Evolutionary conservation across 805 yeast genomes (phyloP).

Genomic region (Cyberlindnera xishuangbannaensis): DNA sequence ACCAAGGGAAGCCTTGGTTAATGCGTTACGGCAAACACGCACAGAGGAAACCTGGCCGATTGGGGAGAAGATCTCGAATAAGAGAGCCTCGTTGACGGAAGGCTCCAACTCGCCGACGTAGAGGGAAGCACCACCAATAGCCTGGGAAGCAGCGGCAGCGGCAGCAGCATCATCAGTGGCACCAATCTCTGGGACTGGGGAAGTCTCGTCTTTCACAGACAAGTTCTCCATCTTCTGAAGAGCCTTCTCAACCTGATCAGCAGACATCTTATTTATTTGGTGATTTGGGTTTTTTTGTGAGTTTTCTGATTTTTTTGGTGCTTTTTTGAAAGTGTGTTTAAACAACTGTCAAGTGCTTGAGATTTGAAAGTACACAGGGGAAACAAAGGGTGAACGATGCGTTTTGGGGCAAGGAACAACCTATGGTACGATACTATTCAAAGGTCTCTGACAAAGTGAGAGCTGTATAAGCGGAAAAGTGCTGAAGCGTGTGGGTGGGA

Average conservation of each 20-base stretch:
- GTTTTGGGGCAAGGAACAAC: too few species aligned
- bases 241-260: constrained; percentile 36
- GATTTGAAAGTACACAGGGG: neutral
- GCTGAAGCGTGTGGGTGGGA: constrained; percentile 4
- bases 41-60: constrained; percentile 94
- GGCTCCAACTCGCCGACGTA: constrained; percentile 97
- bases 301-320: constrained; percentile 22
- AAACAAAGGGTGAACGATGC: too few species aligned
- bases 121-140: constrained; percentile 57
- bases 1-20: constrained; percentile 94
- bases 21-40: constrained; percentile 98
- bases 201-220: constrained; percentile 32
- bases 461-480: constrained; percentile 4
- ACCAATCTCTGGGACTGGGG: constrained; percentile 9
- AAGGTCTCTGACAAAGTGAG: constrained; percentile 6
- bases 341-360: constrained; percentile 3
- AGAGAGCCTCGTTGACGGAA: constrained; percentile 85
- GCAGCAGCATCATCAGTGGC: constrained; percentile 11
- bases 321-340: constrained; percentile 11
- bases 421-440: constrained; percentile 2
- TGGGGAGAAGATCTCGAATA: constrained; percentile 91
- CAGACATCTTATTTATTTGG: constrained; percentile 35
- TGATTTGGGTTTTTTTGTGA: constrained; percentile 6
- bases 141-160: constrained; percentile 27
- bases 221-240: constrained; percentile 44